Conservation (phyloP, 2,329 filamentous ascomycete genomes). For the Neofusicoccum sp. region DNA sequence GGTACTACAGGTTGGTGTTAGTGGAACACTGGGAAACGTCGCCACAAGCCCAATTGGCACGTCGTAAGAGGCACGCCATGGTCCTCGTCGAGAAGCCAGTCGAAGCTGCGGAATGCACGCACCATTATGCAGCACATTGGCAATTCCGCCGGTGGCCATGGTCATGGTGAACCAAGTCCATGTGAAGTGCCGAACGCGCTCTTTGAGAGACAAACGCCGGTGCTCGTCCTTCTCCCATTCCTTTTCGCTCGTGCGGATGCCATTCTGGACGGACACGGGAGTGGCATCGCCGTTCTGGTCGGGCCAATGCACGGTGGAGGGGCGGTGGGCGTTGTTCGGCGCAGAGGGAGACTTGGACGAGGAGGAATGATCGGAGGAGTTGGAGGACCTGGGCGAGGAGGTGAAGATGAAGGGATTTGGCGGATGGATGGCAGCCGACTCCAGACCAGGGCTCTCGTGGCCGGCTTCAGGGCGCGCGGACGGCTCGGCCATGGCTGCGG, state of each 20-base stretch:
- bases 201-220: constrained; percentile 45
- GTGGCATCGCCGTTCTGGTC: background rate
- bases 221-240: background rate
- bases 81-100: background rate
- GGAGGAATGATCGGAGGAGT: background rate
- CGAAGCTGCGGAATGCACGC: constrained; percentile 25
- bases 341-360: background rate
- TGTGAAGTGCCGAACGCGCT: constrained; percentile 61
- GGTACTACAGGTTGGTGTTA: constrained; percentile 30
- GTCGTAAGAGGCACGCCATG: background rate
- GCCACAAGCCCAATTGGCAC: background rate
- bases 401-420: background rate
- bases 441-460: background rate
- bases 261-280: constrained; percentile 1
- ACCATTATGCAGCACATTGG: constrained; percentile 60
- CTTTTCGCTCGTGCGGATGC: background rate
- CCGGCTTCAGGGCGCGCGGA: background rate
- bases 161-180: constrained; percentile 80
- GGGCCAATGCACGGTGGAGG: constrained; percentile 3
- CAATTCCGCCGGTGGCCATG: constrained; percentile 61
- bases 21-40: background rate
- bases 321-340: background rate
- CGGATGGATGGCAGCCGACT: background rate
- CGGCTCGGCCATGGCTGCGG: background rate
- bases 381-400: background rate